phyloP scores from a whole-genome alignment of 371 early-diverging fungal species.

The Nematocida sp. region DNA sequence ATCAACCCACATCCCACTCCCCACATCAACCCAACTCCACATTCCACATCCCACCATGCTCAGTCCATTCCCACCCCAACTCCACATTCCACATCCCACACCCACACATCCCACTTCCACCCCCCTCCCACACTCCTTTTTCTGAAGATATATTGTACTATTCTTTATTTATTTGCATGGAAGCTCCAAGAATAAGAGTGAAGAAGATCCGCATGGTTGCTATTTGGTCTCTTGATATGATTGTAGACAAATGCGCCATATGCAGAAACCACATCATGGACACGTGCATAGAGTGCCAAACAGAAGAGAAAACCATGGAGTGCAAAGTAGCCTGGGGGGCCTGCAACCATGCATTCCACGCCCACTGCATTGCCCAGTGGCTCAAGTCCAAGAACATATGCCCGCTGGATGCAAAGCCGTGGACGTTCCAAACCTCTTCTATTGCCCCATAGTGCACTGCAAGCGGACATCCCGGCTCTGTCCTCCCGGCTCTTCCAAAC shows the following conservation, averaged over 20 bases:
- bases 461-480: too few species aligned
- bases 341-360: constrained; percentile 98
- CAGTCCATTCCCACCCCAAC: neutral
- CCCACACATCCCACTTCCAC: neutral
- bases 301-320: constrained; percentile 77
- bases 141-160: neutral
- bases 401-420: constrained; percentile 94
- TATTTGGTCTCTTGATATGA: constrained; percentile 73
- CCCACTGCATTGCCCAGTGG: constrained; percentile 97
- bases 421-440: constrained; percentile 70
- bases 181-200: constrained; percentile 54
- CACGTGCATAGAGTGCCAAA: constrained; percentile 71
- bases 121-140: neutral
- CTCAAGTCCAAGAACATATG: constrained; percentile 91
- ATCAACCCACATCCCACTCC: neutral
- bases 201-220: constrained; percentile 60
- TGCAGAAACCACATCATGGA: constrained; percentile 99
- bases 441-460: too few species aligned
- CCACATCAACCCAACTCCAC: neutral
- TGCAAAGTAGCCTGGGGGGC: constrained; percentile 97
- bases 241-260: constrained; percentile 96
- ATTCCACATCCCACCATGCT: neutral
- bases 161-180: constrained; percentile 29
- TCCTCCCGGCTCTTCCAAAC: too few species aligned
- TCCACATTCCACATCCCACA: neutral